Evolutionary conservation across 345 rosid species (phyloP), one percentile per base, ranked within the genome.

Genomic region (Toxicodendron radicans): DNA sequence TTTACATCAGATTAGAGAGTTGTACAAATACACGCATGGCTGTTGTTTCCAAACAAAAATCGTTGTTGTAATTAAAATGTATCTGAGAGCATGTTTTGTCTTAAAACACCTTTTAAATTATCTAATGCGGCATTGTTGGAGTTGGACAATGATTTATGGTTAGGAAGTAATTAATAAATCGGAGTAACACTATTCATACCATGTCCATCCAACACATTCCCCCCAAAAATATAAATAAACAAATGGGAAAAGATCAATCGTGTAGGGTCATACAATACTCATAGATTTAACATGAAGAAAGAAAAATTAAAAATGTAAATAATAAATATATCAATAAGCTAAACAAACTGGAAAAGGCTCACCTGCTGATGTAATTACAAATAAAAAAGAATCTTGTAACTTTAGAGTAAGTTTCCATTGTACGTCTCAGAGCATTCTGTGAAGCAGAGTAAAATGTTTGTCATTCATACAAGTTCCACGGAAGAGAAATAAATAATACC

Each of bases 341-440:
- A 62, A 71, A 71, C n/a, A 33, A 32, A 24, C 56, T 49, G 35
- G 1, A 58, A 64, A 67, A 17, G 58, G 23, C 46, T 33, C 62
- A 91, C 99, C 99, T 93, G 99, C 99, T 91, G 71, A 93, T 91
- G 79, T 95, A 95, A 71, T 93, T 95, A 76, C 98, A 95, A 66
- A 95, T 87, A 79, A 90, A 93, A 82, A 93, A 83, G 88, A 95
- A 95, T 81, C 99, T 88, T 64, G 99, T 93, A 79, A 95, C 94
- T 89, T 87, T 93, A 67, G 98, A 93, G 84, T 91, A 80, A 35
- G 97, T 95, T 83, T 95, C 99, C 99, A 95, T 93, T 7, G 98
- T 93, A 58, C 95, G 97, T 76, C 99, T 87, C 83, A 95, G 72
- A 58, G 98, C 99, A 72, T 95, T 95, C 97, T 91, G 87, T 14